Conservation (phyloP, 2,329 filamentous ascomycete species). For the Pestalotiopsis sp. region DNA sequence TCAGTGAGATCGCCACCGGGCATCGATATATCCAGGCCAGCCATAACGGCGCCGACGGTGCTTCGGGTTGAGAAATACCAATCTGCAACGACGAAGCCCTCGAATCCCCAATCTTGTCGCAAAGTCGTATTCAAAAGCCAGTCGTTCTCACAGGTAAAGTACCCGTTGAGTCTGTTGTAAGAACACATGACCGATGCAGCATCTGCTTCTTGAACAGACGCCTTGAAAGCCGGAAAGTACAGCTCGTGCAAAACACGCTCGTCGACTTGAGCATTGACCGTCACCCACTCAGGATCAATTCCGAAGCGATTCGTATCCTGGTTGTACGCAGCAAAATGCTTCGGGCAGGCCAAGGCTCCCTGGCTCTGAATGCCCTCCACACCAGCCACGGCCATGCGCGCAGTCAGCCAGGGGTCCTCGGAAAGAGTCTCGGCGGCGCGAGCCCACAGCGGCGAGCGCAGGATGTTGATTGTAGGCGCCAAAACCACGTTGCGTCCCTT, state of each 20-base stretch:
- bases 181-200: conserved; percentile 2
- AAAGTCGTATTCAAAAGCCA: conserved; percentile 4
- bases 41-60: conserved; percentile 6
- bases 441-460: conserved; percentile 7
- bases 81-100: conserved; percentile 2
- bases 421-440: conserved; percentile 4
- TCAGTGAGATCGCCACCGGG: conserved; percentile 2
- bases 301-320: conserved; percentile 3
- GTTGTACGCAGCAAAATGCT: conserved; percentile 1
- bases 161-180: neutral
- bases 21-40: conserved; percentile 1
- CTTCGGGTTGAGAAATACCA: conserved; percentile 3
- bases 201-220: neutral
- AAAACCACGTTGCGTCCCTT: neutral
- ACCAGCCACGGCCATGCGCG: conserved; percentile 4
- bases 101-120: neutral
- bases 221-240: conserved; percentile 2
- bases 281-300: conserved; percentile 1
- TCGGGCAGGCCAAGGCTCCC: conserved; percentile 2
- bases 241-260: conserved; percentile 5
- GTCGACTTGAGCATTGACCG: neutral
- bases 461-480: neutral
- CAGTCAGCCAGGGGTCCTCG: conserved; percentile 3
- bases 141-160: conserved; percentile 5
- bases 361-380: conserved; percentile 4